Evolutionary conservation across 805 yeast species (phyloP).

Genomic region (Yarrowia sp.): DNA sequence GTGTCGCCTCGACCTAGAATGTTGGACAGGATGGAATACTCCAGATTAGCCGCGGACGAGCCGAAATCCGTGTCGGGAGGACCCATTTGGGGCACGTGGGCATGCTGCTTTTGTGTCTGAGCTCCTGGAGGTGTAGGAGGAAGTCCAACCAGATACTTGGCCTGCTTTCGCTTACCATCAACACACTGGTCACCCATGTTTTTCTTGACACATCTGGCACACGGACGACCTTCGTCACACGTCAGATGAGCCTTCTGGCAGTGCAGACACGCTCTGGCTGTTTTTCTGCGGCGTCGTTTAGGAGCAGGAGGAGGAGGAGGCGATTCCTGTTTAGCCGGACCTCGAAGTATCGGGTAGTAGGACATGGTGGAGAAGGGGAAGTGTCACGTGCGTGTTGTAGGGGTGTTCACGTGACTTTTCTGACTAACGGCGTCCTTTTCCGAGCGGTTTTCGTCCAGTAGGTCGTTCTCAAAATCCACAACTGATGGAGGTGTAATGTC

Average conservation of each 20-base stretch:
- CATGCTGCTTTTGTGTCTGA: neutral
- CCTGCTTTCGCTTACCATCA: slow-evolving; percentile 79
- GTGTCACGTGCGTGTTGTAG: neutral
- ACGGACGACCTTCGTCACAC: slow-evolving; percentile 76
- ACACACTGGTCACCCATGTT: slow-evolving; percentile 65
- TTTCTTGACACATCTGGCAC: slow-evolving; percentile 66
- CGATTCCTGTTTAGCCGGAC: slow-evolving; percentile 4
- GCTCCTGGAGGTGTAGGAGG: slow-evolving; percentile 38
- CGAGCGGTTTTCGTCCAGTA: too few species aligned
- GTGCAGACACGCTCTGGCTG: slow-evolving; percentile 79
- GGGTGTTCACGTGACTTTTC: too few species aligned
- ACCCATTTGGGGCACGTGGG: neutral
- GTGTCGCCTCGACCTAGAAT: slow-evolving; percentile 32
- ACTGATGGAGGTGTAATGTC: neutral
- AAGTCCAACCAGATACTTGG: slow-evolving; percentile 67
- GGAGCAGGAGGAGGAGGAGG: slow-evolving; percentile 16
- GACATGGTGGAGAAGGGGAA: neutral
- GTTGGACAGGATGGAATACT: slow-evolving; percentile 40
- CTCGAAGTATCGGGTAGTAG: slow-evolving; percentile 13
- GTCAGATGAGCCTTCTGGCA: slow-evolving; percentile 87
- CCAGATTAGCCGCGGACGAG: slow-evolving; percentile 41
- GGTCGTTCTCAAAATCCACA: too few species aligned
- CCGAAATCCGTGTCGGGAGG: slow-evolving; percentile 36
- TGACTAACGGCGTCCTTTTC: too few species aligned
- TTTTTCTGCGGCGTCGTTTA: slow-evolving; percentile 53